These are phyloP conservation scores for Amanita rimosa DNA, from an alignment of 768 basidiomycete species.

Conservation along the genomic window DNA sequence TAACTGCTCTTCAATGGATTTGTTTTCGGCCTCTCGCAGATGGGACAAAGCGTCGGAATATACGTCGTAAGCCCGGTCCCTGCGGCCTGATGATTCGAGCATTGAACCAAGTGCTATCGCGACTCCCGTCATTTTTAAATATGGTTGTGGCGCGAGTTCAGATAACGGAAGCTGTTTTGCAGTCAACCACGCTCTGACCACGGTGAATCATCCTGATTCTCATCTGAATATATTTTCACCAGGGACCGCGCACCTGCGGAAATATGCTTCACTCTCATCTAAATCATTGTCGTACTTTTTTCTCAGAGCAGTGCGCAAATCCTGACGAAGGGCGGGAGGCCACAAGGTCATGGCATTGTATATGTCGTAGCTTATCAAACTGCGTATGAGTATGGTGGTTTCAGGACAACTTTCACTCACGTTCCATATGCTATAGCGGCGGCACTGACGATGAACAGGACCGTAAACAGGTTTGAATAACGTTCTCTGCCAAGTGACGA, in stretches of 20 bases:
- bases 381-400: slow-evolving; percentile 8
- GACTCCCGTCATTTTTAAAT: slow-evolving; percentile 60
- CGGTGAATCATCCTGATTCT: background rate
- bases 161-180: slow-evolving; percentile 32
- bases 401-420: slow-evolving; percentile 13
- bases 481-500: background rate
- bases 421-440: slow-evolving; percentile 22
- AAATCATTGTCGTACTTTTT: slow-evolving; percentile 50
- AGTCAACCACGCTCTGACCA: slow-evolving; percentile 43
- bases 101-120: slow-evolving; percentile 50
- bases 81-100: slow-evolving; percentile 29
- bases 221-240: background rate
- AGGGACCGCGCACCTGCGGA: slow-evolving; percentile 35
- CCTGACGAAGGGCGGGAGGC: slow-evolving; percentile 51
- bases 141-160: slow-evolving; percentile 30
- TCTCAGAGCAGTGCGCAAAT: slow-evolving; percentile 54
- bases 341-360: slow-evolving; percentile 51
- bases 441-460: slow-evolving; percentile 19
- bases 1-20: slow-evolving; percentile 20
- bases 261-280: slow-evolving; percentile 35
- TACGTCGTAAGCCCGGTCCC: slow-evolving; percentile 24
- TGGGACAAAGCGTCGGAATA: slow-evolving; percentile 24
- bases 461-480: slow-evolving; percentile 15
- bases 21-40: slow-evolving; percentile 17
- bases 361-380: slow-evolving; percentile 35